phyloP scores from a whole-genome alignment of 768 basidiomycete species.

The Tricholoma sp. region DNA sequence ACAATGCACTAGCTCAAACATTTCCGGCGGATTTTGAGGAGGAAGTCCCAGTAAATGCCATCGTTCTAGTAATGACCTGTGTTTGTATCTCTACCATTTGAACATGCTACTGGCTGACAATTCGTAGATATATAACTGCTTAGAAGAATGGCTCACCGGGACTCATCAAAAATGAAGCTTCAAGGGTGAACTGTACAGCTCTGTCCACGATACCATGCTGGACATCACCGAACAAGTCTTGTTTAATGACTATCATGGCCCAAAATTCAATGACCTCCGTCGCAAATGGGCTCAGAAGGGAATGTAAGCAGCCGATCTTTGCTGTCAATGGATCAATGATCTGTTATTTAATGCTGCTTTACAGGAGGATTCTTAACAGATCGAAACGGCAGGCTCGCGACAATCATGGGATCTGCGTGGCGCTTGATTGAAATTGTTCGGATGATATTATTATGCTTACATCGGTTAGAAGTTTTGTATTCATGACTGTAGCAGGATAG shows the following conservation, averaged over 20 bases:
- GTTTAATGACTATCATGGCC: constrained; percentile 2
- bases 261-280: constrained; percentile 2
- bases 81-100: neutral
- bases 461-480: neutral
- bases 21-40: constrained; percentile 8
- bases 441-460: neutral
- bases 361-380: neutral
- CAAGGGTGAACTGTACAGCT: neutral
- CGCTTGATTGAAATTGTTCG: neutral
- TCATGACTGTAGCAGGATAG: neutral
- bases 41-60: constrained; percentile 5
- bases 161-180: neutral
- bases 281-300: constrained; percentile 4
- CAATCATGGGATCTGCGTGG: neutral
- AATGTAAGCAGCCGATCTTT: constrained; percentile 5
- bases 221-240: constrained; percentile 2
- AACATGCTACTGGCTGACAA: neutral
- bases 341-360: neutral
- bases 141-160: neutral
- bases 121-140: neutral
- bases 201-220: constrained; percentile 1
- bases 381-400: neutral
- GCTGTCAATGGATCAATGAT: neutral
- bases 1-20: constrained; percentile 1
- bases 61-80: constrained; percentile 9